Base-by-base conservation (phyloP, 495 filamentous ascomycete species). In the Annulohypoxylon maeteangense region DNA sequence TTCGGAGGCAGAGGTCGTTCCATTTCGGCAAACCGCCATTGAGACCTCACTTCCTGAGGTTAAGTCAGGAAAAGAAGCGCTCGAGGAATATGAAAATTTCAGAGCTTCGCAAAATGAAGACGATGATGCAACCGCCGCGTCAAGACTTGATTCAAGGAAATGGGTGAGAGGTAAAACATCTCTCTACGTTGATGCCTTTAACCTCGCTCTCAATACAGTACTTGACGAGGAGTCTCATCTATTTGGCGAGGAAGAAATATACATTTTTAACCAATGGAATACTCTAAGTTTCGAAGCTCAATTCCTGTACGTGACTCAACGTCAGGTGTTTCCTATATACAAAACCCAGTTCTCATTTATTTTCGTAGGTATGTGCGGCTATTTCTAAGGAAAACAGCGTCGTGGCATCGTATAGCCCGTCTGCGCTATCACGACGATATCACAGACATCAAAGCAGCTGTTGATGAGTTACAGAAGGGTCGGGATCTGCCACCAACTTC, bases 171-270 rank as follows among this genome's bases (percentile, higher is more conserved):
- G 84, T 6, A 83, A 81, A 47, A 97, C 90, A 71, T 98, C 95
- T 4, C 94, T 99, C 59, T 99, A 99, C 72, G 93, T 98, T 14
- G 95, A 99, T 79, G 95, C 95, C 18, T 99, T 99, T 85, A 97
- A 97, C 78, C 81, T 98, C 14, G 93, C 94, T 16, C 84, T 99
- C 45, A 90, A 94, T 65, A 98, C 93, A 2, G 95, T 98, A 20
- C 82, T 99, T 4, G 90, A 91, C 51, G 94, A 98, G 50, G 95
- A 99, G 76, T 85, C 88, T 1, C 93, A 97, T 77, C 81, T 99
- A 11, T 99, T 98, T 76, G 86, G 93, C 72, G 87, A 88, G 70
- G 89, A 89, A 14, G 95, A 99, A 78, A 88, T 87, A 78, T 81
- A 86, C 45, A 86, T 98, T 0, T 98, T 99, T 78, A 79, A 83